Evolutionary conservation across 2,329 filamentous ascomycete genomes (phyloP).

Genomic region (Fusarium kyushuense): DNA sequence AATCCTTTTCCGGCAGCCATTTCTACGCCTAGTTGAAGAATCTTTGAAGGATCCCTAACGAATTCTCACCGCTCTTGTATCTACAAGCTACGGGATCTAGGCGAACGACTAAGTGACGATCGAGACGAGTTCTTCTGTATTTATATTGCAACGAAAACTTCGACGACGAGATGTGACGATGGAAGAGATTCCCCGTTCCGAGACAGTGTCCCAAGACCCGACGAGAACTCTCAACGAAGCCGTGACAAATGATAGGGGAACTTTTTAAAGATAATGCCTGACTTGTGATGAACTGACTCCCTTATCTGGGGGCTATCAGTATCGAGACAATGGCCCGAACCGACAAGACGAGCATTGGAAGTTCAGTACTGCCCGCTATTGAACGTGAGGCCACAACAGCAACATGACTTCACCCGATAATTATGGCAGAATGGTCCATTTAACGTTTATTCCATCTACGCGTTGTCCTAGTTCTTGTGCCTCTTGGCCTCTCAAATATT

Average conservation of each 20-base stretch:
- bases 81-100: neutral
- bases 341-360: too few species aligned
- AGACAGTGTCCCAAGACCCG: neutral
- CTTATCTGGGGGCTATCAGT: neutral
- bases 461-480: neutral
- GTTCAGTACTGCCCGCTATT: neutral
- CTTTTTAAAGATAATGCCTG: neutral
- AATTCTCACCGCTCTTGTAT: neutral
- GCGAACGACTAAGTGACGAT: conserved; percentile 1
- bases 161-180: neutral
- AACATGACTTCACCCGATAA: neutral
- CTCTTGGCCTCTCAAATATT: neutral
- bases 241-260: neutral
- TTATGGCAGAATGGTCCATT: neutral
- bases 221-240: neutral
- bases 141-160: neutral
- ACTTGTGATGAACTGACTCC: too few species aligned
- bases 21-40: neutral
- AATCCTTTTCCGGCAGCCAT: neutral
- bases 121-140: neutral
- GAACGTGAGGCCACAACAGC: neutral
- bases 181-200: too few species aligned
- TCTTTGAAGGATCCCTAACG: neutral
- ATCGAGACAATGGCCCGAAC: neutral
- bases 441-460: neutral